Conservation (phyloP, 768 basidiomycete species). For the Rhodotorula kratochvilovae region DNA sequence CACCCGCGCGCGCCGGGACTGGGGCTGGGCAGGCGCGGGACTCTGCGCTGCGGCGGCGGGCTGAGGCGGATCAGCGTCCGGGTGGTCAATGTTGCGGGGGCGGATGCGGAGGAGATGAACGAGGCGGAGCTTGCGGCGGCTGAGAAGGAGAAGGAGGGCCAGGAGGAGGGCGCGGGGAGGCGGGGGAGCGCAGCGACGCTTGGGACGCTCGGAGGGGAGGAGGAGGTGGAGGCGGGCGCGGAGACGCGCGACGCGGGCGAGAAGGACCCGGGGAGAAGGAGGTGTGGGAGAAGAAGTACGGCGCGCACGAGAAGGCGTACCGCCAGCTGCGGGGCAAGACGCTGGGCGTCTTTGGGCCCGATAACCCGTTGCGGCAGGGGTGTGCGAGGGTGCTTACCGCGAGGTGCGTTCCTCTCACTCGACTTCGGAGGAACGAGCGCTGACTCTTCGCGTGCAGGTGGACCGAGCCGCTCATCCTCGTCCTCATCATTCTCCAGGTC, state of each 20-base stretch:
- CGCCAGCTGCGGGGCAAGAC: constrained; percentile 54
- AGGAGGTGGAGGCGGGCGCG: neutral
- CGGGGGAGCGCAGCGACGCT: neutral
- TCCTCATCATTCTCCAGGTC: constrained; percentile 78
- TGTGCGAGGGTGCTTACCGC: constrained; percentile 67
- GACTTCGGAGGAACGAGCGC: too few relatives aligned
- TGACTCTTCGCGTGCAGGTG: constrained; percentile 53
- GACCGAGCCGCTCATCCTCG: constrained; percentile 79
- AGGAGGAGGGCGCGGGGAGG: neutral
- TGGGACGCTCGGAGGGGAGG: neutral
- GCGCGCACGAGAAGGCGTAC: constrained; percentile 1
- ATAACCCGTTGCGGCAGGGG: constrained; percentile 59
- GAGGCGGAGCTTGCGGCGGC: constrained; percentile 6
- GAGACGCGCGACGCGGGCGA: neutral
- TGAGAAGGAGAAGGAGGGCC: neutral
- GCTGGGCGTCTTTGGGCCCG: constrained; percentile 68
- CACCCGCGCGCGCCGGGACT: neutral
- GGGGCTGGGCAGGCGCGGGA: constrained; percentile 1
- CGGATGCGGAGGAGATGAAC: constrained; percentile 3
- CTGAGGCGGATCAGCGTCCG: constrained; percentile 61
- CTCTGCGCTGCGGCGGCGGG: constrained; percentile 19
- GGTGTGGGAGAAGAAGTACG: neutral
- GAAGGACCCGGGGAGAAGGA: neutral
- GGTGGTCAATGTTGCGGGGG: constrained; percentile 71
- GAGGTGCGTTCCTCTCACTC: constrained; percentile 54